A percentile compares a stretch with the other conserved stretches of the same genome.
Evolutionary conservation across 495 filamentous ascomycete species (phyloP).

Genomic region (Xylaria flabelliformis): DNA sequence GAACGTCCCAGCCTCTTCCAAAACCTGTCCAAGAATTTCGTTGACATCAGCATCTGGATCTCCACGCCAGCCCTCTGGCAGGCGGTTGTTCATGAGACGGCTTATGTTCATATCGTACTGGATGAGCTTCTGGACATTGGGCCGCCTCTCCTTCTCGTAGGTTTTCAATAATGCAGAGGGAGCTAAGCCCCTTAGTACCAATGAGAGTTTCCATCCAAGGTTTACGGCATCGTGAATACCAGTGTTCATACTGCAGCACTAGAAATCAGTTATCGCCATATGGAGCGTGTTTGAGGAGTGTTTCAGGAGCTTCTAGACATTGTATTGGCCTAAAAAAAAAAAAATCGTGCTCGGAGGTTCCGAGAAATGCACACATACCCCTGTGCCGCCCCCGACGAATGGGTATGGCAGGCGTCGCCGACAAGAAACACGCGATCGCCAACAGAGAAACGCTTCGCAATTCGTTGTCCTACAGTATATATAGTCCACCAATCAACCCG

Average conservation of each 20-base stretch:
- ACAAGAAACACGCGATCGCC: constrained; percentile 57
- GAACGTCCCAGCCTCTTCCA: constrained; percentile 51
- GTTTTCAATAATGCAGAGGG: constrained; percentile 41
- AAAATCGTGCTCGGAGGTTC: no score
- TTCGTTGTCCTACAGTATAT: constrained; percentile 60
- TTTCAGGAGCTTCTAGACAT: no score
- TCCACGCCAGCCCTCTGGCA: constrained; percentile 50
- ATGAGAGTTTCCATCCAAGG: constrained; percentile 62
- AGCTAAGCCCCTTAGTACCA: constrained; percentile 39
- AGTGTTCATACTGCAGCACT: constrained; percentile 57
- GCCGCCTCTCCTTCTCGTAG: constrained; percentile 48
- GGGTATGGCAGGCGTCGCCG: constrained; percentile 66
- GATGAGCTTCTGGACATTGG: constrained; percentile 45
- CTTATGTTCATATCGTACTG: constrained; percentile 47
- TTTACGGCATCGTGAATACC: constrained; percentile 66
- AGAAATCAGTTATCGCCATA: no score
- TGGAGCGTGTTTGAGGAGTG: no score
- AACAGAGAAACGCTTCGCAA: constrained; percentile 54
- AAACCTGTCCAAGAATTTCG: constrained; percentile 47
- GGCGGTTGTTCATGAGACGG: constrained; percentile 42
- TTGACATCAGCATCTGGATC: constrained; percentile 52
- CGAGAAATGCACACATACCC: constrained; percentile 26
- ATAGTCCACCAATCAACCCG: constrained; percentile 59
- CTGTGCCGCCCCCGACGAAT: constrained; percentile 63
- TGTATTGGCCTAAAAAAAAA: no score